Conservation (phyloP, 2,329 filamentous ascomycete genomes). For the Dothidotthia symphoricarpi region DNA sequence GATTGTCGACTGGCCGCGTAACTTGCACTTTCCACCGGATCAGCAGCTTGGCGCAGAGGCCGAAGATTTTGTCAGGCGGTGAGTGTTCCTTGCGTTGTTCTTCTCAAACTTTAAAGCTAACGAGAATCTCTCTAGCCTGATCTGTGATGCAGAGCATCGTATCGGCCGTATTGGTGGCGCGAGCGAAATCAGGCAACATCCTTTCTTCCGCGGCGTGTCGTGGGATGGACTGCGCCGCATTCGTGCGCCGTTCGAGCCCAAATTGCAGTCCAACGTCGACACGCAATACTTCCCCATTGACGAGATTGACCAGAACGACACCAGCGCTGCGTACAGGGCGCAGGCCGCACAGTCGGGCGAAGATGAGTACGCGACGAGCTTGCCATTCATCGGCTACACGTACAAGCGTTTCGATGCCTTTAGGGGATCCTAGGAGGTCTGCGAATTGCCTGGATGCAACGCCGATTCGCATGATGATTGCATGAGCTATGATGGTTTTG, state of each 20-base stretch:
- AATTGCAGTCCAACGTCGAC: conserved; percentile 87
- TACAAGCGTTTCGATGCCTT: conserved; percentile 92
- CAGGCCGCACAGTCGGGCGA: conserved; percentile 69
- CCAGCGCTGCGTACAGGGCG: conserved; percentile 79
- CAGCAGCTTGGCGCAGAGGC: conserved; percentile 84
- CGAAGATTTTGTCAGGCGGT: conserved; percentile 90
- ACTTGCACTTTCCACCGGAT: conserved; percentile 94
- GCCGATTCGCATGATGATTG: too few species aligned
- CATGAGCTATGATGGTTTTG: too few species aligned
- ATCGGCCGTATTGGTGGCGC: conserved; percentile 79
- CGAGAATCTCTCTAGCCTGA: conserved; percentile 59
- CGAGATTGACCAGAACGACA: conserved; percentile 96
- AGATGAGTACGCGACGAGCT: conserved; percentile 85
- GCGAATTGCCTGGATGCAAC: too few species aligned
- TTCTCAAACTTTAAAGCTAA: conserved; percentile 18
- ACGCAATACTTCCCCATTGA: conserved; percentile 99
- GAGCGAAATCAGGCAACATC: conserved; percentile 87
- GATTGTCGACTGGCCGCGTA: conserved; percentile 97
- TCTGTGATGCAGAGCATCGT: conserved; percentile 91
- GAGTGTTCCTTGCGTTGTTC: conserved; percentile 37
- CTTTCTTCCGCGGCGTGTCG: conserved; percentile 95
- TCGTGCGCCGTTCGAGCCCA: conserved; percentile 92
- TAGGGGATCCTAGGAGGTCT: conserved; percentile 38
- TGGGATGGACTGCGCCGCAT: conserved; percentile 92
- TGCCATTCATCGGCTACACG: conserved; percentile 95